These are phyloP conservation scores for Suhomyces tanzawaensis DNA, from an alignment of 805 yeast species.

Conservation along the genomic window DNA sequence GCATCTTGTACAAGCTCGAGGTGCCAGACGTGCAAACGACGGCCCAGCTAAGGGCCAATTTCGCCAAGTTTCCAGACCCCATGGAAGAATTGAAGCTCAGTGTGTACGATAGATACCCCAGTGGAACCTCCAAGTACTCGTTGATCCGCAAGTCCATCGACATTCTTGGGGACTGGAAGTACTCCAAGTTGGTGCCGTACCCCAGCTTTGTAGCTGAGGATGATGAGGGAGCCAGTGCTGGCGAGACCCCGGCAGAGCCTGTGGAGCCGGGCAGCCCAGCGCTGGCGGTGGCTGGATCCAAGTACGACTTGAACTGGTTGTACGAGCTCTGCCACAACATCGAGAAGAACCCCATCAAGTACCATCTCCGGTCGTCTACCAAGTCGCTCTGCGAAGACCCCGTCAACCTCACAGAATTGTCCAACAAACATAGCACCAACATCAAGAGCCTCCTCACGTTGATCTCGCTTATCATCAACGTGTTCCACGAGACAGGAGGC, in stretches of 20 bases:
- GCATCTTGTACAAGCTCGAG: slow-evolving; percentile 42
- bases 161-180: slow-evolving; percentile 33
- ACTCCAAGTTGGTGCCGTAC: slow-evolving; percentile 38
- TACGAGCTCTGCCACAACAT: slow-evolving; percentile 43
- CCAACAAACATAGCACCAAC: slow-evolving; percentile 16
- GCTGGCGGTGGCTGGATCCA: background rate
- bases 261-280: background rate
- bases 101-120: slow-evolving; percentile 48
- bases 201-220: slow-evolving; percentile 19
- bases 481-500: slow-evolving; percentile 29
- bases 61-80: slow-evolving; percentile 42
- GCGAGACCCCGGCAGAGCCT: background rate
- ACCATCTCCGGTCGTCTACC: slow-evolving; percentile 43
- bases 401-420: slow-evolving; percentile 33
- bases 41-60: slow-evolving; percentile 25
- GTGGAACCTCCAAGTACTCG: slow-evolving; percentile 50
- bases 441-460: slow-evolving; percentile 23
- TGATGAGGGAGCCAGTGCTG: background rate
- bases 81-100: slow-evolving; percentile 36
- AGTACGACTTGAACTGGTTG: slow-evolving; percentile 31
- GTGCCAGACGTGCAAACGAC: slow-evolving; percentile 37
- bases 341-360: slow-evolving; percentile 46
- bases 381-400: slow-evolving; percentile 34
- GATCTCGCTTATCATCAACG: slow-evolving; percentile 29
- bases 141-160: slow-evolving; percentile 40